Percentiles rank a stretch among this genome's conserved stretches.
Evolutionary conservation across 1,284 basidiomycete species (phyloP).

Genomic region (Mycosarcoma mackinlayi): DNA sequence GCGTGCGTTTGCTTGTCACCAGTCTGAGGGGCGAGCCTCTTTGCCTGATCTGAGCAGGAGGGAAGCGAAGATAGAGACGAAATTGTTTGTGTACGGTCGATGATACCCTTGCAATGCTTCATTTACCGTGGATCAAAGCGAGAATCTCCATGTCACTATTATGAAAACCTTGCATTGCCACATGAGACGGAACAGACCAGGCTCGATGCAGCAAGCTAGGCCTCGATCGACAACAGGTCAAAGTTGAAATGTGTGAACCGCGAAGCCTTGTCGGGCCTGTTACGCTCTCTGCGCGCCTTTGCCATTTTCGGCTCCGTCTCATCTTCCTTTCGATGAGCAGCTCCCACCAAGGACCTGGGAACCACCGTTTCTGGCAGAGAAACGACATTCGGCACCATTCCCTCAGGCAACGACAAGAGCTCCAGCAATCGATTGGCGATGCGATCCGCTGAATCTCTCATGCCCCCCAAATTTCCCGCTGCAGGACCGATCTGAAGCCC

Average conservation of each 20-base stretch:
- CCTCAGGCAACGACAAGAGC: conserved; percentile 20
- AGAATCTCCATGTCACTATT: too few relatives aligned
- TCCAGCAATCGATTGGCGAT: conserved; percentile 60
- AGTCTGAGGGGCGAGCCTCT: conserved; percentile 23
- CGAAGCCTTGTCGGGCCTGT: neutral
- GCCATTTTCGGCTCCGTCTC: neutral
- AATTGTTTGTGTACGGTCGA: neutral
- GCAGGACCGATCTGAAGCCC: conserved; percentile 67
- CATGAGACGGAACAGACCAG: neutral
- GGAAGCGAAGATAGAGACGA: too few relatives aligned
- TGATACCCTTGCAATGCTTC: conserved; percentile 5
- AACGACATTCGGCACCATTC: conserved; percentile 8
- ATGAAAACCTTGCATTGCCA: too few relatives aligned
- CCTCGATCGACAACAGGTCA: conserved; percentile 40
- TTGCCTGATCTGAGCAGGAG: conserved; percentile 16
- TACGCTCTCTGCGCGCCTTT: neutral
- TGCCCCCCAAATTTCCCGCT: conserved; percentile 68
- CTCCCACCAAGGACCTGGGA: neutral
- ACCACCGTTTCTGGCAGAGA: conserved; percentile 17
- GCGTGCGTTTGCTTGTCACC: conserved; percentile 19
- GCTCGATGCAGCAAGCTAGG: conserved; percentile 6
- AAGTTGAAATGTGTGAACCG: conserved; percentile 45
- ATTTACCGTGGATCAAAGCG: neutral
- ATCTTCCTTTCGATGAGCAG: neutral
- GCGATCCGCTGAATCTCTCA: conserved; percentile 68